These are phyloP conservation scores for Fraxinus platypoda DNA, from an alignment of 305 asterid genomes.

Conservation along the genomic window DNA sequence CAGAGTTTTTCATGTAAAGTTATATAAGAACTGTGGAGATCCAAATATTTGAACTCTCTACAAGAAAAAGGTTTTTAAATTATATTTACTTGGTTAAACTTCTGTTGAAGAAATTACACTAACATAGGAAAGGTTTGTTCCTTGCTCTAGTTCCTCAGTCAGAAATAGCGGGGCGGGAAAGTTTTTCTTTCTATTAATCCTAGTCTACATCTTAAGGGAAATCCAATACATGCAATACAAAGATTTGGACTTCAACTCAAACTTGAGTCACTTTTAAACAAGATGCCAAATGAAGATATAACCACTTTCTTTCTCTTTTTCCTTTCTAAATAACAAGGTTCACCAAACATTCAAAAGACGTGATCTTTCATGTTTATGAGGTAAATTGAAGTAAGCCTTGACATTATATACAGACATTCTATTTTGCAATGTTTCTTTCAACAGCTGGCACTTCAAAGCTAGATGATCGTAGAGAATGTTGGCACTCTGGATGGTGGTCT, in stretches of 20 bases:
- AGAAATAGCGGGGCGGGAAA: neutral
- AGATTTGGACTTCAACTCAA: neutral
- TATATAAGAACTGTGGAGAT: neutral
- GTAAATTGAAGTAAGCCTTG: conserved; percentile 23
- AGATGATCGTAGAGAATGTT: conserved; percentile 40
- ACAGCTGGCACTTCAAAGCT: conserved; percentile 52
- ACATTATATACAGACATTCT: conserved; percentile 37
- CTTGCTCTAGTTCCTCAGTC: neutral
- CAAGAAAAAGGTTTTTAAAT: neutral
- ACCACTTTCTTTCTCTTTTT: neutral
- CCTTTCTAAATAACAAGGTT: neutral
- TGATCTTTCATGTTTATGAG: neutral
- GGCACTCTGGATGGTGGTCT: conserved; percentile 62
- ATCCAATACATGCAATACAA: neutral
- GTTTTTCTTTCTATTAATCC: neutral
- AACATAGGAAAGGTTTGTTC: neutral
- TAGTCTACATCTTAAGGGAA: neutral
- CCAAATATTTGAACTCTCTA: neutral
- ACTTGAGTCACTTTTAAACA: neutral
- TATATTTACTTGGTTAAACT: neutral
- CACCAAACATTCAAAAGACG: neutral
- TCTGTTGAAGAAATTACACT: neutral
- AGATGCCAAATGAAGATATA: neutral
- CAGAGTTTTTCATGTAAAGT: neutral
- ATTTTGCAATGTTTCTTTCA: conserved; percentile 49